Percentiles rank a stretch among this genome's conserved stretches.
Conservation (phyloP, 306 rosid genomes). For the Quercus parvula region DNA sequence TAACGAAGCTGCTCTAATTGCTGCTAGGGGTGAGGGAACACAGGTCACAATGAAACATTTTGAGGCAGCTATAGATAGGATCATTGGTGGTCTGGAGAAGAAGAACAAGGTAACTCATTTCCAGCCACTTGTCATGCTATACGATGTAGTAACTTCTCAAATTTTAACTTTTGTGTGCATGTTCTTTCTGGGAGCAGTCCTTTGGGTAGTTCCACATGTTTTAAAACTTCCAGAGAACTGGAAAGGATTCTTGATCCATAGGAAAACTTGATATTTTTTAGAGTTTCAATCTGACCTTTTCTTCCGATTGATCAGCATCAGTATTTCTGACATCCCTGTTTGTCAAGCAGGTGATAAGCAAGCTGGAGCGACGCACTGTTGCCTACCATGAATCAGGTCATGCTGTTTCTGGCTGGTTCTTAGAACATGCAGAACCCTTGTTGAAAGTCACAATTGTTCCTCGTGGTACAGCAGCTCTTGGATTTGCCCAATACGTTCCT, state of each 20-base stretch:
- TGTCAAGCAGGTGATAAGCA: conserved; percentile 78
- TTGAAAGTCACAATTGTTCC: conserved; percentile 94
- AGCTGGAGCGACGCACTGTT: conserved; percentile 86
- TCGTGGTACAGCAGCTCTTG: conserved; percentile 95
- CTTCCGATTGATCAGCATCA: background rate
- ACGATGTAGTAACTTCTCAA: background rate
- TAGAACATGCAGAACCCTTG: conserved; percentile 83
- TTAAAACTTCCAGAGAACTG: background rate
- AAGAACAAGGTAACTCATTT: conserved; percentile 66
- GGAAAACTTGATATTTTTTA: background rate
- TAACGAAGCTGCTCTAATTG: conserved; percentile 95
- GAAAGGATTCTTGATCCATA: background rate
- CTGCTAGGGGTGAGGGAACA: conserved; percentile 68
- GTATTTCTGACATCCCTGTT: conserved; percentile 9
- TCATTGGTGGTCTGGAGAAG: conserved; percentile 98
- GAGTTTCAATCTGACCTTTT: background rate
- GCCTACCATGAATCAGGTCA: conserved; percentile 98
- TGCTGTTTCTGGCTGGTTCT: conserved; percentile 96
- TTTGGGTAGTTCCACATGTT: background rate
- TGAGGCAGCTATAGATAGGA: conserved; percentile 88
- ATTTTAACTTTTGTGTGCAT: background rate
- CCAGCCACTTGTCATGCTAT: background rate
- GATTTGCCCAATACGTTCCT: conserved; percentile 95
- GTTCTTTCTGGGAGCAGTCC: background rate
- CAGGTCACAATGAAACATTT: conserved; percentile 75